These are phyloP conservation scores for Diutina scorzettiae DNA, from an alignment of 1,139 yeast genomes.

Conservation along the genomic window DNA sequence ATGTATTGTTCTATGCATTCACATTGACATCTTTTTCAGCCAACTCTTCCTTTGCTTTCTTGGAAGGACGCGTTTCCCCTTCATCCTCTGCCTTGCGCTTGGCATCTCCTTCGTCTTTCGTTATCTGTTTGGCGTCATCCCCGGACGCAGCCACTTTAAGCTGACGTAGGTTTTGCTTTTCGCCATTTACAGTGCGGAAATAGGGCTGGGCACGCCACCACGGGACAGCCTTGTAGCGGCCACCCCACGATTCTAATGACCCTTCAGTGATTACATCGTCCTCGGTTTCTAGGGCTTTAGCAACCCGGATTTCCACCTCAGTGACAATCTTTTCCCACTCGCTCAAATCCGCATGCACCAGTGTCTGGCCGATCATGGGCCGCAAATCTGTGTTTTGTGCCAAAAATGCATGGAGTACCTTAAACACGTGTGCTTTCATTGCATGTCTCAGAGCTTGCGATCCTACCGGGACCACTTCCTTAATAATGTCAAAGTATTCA, in stretches of 20 bases:
- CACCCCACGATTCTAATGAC: constrained; percentile 61
- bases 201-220: constrained; percentile 97
- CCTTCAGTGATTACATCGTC: constrained; percentile 46
- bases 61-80: too few species aligned
- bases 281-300: constrained; percentile 28
- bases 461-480: constrained; percentile 36
- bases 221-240: constrained; percentile 71
- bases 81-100: neutral
- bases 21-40: too few species aligned
- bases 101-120: neutral
- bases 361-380: constrained; percentile 50
- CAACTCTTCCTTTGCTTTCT: too few species aligned
- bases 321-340: constrained; percentile 62
- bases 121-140: neutral
- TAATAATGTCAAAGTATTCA: constrained; percentile 78
- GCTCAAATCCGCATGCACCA: constrained; percentile 34
- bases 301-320: constrained; percentile 56
- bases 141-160: constrained; percentile 26
- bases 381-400: constrained; percentile 68
- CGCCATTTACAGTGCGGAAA: constrained; percentile 76
- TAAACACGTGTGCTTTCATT: constrained; percentile 90
- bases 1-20: too few species aligned
- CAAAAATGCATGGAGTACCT: constrained; percentile 68
- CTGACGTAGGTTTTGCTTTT: constrained; percentile 30
- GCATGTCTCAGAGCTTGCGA: constrained; percentile 67